Conservation (phyloP, 2,329 filamentous ascomycete species). For the Penicillium janthinellum region DNA sequence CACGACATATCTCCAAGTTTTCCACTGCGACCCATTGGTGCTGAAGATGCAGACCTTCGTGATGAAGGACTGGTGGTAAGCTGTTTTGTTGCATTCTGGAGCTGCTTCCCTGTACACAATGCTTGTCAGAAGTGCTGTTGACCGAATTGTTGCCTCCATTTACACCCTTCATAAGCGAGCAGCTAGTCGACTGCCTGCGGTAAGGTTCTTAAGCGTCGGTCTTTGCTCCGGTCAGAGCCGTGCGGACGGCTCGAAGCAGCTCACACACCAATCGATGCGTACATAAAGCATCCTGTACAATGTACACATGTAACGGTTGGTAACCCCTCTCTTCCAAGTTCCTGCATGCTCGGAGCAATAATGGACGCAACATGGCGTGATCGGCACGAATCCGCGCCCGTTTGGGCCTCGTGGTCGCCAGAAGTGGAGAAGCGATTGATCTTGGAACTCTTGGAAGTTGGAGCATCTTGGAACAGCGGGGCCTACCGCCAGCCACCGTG, state of each 20-base stretch:
- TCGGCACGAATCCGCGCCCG: background rate
- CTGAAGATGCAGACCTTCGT: background rate
- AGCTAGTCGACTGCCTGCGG: background rate
- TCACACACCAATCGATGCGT: background rate
- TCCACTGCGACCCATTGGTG: background rate
- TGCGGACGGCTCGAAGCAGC: background rate
- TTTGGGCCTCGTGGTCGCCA: background rate
- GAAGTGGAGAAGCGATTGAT: background rate
- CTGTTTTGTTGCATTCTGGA: background rate
- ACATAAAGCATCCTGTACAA: too few species aligned
- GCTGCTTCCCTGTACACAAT: background rate
- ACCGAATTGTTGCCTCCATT: background rate
- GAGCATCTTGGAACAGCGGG: background rate
- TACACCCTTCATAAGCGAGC: background rate
- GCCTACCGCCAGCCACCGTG: background rate
- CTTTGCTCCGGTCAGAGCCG: background rate
- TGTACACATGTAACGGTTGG: background rate
- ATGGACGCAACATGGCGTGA: background rate
- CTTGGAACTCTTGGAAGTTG: background rate
- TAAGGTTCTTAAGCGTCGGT: background rate
- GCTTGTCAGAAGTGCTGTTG: background rate
- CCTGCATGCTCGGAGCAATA: background rate
- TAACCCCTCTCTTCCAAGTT: background rate
- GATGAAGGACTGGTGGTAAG: background rate
- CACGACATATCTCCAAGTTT: background rate